Evolutionary conservation across 176 grass and related monocot genomes (phyloP), one percentile per base, ranked within the genome.

Genomic region (Poa pratensis): DNA sequence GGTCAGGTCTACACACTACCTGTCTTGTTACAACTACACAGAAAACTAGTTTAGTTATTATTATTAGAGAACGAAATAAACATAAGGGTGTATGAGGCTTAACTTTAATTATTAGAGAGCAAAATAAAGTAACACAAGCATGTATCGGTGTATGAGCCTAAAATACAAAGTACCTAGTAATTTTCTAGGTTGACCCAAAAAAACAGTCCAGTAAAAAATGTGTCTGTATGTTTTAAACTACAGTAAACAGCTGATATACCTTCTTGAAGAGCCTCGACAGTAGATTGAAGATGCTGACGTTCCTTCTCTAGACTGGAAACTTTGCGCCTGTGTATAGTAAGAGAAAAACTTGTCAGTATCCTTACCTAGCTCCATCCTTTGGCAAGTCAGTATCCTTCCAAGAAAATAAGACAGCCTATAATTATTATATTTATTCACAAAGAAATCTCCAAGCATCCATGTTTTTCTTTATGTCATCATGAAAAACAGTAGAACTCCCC

Each of bases 191-290:
- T 66, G 26, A 53, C 75, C 18, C 16, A 27, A 59, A 30, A 0
- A 54, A 65, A 0, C 72, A 30, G 12, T 60, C 82, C 26, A 57
- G 34, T 73, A 27, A 27, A 20, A 14, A 75, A 48, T 6, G 20
- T 53, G 59, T 69, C 0, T 16, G 63, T 20, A 23, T 76, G 59
- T 58, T 30, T 19, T 32, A 71, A n/a, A 30, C 65, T 59, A 48
- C 9, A 79, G 80, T 34, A 79, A 54, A 16, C 24, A 17, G 15
- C 34, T 45, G 42, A 54, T 64, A 27, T 81, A 94, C 97, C 97
- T 99, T 99, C 97, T 92, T 96, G 94, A 73, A 99, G 83, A 87
- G 94, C 97, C 81, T 94, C 90, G 63, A 96, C 86, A 53, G 94
- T 92, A 76, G 92, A 99, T 71, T 99, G 94, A 72, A 99, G 94